These are phyloP conservation scores for Senna tora DNA, from an alignment of 306 rosid species.

Conservation along the genomic window DNA sequence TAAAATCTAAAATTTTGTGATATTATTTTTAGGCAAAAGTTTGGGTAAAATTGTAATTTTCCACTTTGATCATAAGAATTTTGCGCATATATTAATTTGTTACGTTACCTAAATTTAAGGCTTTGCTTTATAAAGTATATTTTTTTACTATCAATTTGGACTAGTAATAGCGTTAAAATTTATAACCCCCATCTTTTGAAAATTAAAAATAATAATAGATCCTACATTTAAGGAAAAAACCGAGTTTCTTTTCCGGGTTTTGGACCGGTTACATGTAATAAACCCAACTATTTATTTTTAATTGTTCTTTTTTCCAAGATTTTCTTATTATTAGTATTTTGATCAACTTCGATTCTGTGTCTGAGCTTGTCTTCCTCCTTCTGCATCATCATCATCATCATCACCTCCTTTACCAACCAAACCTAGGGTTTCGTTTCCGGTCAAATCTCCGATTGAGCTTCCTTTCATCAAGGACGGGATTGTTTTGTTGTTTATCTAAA, in stretches of 20 bases:
- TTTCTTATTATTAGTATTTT: too few relatives aligned
- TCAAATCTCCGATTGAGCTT: background rate
- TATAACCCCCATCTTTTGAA: background rate
- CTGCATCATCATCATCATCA: constrained; percentile 21
- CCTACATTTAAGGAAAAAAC: background rate
- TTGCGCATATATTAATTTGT: background rate
- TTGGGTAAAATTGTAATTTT: too few relatives aligned
- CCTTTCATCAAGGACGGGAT: background rate
- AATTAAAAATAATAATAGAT: background rate
- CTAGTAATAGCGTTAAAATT: background rate
- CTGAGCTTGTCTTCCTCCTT: constrained; percentile 1
- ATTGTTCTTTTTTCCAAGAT: too few relatives aligned
- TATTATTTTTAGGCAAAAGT: too few relatives aligned
- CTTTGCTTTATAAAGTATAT: background rate
- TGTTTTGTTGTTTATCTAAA: background rate
- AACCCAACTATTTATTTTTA: background rate
- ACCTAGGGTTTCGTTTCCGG: constrained; percentile 43
- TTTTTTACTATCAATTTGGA: too few relatives aligned
- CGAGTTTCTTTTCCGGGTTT: background rate
- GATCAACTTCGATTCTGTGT: background rate
- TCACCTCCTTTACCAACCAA: background rate
- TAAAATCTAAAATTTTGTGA: too few relatives aligned
- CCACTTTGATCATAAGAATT: too few relatives aligned
- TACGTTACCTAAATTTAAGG: background rate
- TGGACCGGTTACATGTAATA: background rate